Conservation (phyloP, 305 asterid genomes). For the Fraxinus albicans region DNA sequence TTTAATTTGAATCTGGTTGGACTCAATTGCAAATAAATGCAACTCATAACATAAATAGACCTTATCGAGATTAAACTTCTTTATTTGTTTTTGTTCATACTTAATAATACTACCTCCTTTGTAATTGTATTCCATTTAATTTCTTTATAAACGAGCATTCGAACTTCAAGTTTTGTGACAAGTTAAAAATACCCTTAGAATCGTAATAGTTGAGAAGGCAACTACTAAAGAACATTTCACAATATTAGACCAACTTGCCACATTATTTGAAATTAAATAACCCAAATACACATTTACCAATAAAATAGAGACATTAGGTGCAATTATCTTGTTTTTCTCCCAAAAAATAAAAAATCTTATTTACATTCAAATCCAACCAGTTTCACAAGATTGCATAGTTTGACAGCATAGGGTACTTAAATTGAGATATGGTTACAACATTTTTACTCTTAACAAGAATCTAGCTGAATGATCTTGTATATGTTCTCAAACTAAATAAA, state of each 20-base stretch:
- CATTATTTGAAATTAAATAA: background rate
- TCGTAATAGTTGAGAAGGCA: background rate
- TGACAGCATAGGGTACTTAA: background rate
- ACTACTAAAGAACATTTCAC: background rate
- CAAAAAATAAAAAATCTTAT: background rate
- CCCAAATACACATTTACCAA: background rate
- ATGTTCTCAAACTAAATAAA: background rate
- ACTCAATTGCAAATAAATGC: background rate
- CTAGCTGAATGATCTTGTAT: background rate
- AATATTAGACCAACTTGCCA: background rate
- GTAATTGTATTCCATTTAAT: background rate
- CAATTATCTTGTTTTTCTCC: background rate
- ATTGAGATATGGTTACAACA: background rate
- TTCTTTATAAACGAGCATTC: background rate
- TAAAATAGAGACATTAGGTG: background rate
- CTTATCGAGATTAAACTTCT: too few relatives aligned
- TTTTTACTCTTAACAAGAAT: background rate
- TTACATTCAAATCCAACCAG: background rate
- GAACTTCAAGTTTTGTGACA: background rate
- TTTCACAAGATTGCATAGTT: background rate
- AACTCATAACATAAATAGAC: background rate
- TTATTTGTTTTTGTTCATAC: background rate
- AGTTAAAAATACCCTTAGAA: background rate
- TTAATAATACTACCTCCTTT: too few relatives aligned
- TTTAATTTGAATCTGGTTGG: background rate